Evolutionary conservation across 345 rosid genomes (phyloP).

Genomic region (Conringia planisiliqua): DNA sequence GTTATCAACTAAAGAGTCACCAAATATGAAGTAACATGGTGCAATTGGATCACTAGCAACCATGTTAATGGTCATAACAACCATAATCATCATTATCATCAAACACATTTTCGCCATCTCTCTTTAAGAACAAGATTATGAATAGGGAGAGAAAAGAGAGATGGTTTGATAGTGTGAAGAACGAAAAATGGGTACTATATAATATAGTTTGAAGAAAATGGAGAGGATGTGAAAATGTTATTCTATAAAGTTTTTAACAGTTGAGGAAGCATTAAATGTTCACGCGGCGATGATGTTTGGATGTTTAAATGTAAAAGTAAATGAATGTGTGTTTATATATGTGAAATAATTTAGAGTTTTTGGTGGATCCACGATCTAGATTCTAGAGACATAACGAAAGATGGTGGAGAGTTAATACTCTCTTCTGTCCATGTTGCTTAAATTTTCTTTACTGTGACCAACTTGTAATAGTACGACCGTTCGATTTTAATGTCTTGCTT

Average conservation of each 20-base stretch:
- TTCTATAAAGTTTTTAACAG: background rate
- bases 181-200: slow-evolving; percentile 18
- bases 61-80: slow-evolving; percentile 20
- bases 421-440: slow-evolving; percentile 25
- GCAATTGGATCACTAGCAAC: slow-evolving; percentile 49
- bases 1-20: slow-evolving; percentile 86
- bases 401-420: slow-evolving; percentile 31
- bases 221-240: slow-evolving; percentile 15
- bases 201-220: slow-evolving; percentile 16
- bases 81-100: slow-evolving; percentile 21
- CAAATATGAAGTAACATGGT: slow-evolving; percentile 83
- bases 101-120: slow-evolving; percentile 25
- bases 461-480: slow-evolving; percentile 17
- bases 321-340: slow-evolving; percentile 21
- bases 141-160: background rate
- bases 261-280: slow-evolving; percentile 35
- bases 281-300: slow-evolving; percentile 28
- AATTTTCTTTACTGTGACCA: slow-evolving; percentile 5
- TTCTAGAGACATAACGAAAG: background rate
- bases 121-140: background rate
- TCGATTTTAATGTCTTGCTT: slow-evolving; percentile 29
- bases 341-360: slow-evolving; percentile 22
- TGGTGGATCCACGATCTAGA: slow-evolving; percentile 10
- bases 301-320: slow-evolving; percentile 25
- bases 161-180: slow-evolving; percentile 8